phyloP scores from a whole-genome alignment of 176 grass and related monocot species.

The Musa schizocarpa region DNA sequence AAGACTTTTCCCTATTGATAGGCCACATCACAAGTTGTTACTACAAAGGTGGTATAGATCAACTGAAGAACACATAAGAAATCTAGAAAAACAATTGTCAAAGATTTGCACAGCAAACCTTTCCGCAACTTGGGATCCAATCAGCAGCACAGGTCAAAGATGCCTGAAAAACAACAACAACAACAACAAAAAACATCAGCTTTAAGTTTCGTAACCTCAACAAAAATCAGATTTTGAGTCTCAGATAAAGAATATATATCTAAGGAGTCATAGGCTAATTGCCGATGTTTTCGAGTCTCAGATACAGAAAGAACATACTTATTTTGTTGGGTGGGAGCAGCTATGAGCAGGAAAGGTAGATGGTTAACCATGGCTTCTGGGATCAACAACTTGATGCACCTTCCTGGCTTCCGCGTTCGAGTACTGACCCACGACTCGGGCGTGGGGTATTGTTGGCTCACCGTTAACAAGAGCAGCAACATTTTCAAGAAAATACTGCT shows the following conservation, averaged over 20 bases:
- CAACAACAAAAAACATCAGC: too few species aligned
- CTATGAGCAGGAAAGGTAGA: neutral
- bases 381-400: conserved; percentile 79
- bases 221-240: too few species aligned
- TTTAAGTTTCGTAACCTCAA: neutral
- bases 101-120: neutral
- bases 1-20: neutral
- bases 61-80: too few species aligned
- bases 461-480: conserved; percentile 74
- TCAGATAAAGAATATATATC: too few species aligned
- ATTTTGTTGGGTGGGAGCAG: neutral
- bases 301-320: neutral
- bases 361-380: conserved; percentile 78
- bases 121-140: neutral
- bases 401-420: conserved; percentile 64
- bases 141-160: neutral
- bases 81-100: too few species aligned
- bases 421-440: conserved; percentile 63
- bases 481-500: conserved; percentile 81
- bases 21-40: neutral
- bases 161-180: neutral
- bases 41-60: too few species aligned
- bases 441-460: conserved; percentile 62
- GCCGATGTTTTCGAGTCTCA: too few species aligned
- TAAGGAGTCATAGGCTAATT: too few species aligned